A percentile compares a stretch with the other conserved stretches of the same genome.
Evolutionary conservation across 257 asterid species (phyloP).

Genomic region (Cinchona pubescens): DNA sequence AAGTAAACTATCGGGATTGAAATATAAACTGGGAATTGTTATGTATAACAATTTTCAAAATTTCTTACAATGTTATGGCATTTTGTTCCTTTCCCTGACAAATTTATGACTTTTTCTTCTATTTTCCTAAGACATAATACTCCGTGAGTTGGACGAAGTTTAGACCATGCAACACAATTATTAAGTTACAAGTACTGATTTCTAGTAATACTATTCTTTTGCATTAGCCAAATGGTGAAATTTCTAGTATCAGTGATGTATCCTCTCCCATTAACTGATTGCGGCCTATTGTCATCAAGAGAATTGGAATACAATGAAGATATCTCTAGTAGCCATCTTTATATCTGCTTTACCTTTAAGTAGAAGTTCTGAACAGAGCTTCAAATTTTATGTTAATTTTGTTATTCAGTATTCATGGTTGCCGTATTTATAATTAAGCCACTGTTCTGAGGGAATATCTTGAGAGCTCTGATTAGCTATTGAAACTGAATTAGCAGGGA

Average conservation of each 20-base stretch:
- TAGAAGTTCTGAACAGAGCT: background rate
- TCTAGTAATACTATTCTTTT: background rate
- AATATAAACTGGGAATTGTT: background rate
- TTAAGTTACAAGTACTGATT: background rate
- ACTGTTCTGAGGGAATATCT: background rate
- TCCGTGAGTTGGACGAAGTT: background rate
- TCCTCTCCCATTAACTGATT: background rate
- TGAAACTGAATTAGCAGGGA: background rate
- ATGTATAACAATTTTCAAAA: too few species aligned
- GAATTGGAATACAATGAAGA: background rate
- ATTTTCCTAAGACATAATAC: background rate
- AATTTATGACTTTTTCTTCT: background rate
- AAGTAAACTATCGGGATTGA: background rate
- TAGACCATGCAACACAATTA: background rate
- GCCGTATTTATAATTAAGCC: background rate
- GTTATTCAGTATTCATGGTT: background rate
- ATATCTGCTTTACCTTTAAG: too few species aligned
- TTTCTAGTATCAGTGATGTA: background rate
- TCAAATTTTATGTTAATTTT: background rate
- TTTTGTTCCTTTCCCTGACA: background rate
- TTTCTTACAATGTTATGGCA: background rate
- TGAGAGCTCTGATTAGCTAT: background rate
- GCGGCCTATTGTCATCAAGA: background rate
- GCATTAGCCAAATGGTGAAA: background rate
- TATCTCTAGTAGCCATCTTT: too few species aligned